These are phyloP conservation scores for Penicillium arizonense DNA, from an alignment of 495 filamentous ascomycete genomes.

Conservation along the genomic window DNA sequence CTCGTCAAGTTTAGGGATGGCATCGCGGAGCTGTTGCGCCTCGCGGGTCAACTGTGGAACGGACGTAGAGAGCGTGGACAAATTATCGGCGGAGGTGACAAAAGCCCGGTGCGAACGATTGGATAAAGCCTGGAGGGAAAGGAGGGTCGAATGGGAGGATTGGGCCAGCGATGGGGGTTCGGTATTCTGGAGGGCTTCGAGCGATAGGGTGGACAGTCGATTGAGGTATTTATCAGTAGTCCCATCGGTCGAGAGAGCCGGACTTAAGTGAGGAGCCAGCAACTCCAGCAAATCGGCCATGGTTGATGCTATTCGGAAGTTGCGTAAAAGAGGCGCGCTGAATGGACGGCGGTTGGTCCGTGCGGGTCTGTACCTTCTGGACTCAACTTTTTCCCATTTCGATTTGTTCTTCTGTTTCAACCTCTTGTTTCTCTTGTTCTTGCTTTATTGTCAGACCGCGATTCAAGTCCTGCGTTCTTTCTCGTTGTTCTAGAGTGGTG, in stretches of 20 bases:
- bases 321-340: slow-evolving; percentile 18
- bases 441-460: background rate
- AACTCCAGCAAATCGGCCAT: slow-evolving; percentile 79
- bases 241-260: slow-evolving; percentile 37
- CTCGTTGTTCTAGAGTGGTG: background rate
- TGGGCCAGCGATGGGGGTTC: slow-evolving; percentile 82
- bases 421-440: background rate
- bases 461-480: background rate
- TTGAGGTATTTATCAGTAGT: slow-evolving; percentile 68
- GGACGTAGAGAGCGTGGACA: slow-evolving; percentile 65
- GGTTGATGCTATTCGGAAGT: slow-evolving; percentile 13
- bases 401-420: background rate
- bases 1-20: slow-evolving; percentile 76
- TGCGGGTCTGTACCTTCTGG: slow-evolving; percentile 32
- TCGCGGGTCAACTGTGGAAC: slow-evolving; percentile 67
- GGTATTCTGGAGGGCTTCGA: slow-evolving; percentile 65
- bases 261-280: slow-evolving; percentile 58
- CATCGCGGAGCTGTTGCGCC: slow-evolving; percentile 62
- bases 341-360: slow-evolving; percentile 28
- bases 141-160: slow-evolving; percentile 74
- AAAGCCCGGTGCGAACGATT: slow-evolving; percentile 90
- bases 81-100: slow-evolving; percentile 73
- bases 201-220: slow-evolving; percentile 73
- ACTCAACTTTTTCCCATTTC: slow-evolving; percentile 8
- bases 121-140: slow-evolving; percentile 84